These are phyloP conservation scores for Hymenoscyphus albidus DNA, from an alignment of 2,329 filamentous ascomycete genomes.

Conservation along the genomic window DNA sequence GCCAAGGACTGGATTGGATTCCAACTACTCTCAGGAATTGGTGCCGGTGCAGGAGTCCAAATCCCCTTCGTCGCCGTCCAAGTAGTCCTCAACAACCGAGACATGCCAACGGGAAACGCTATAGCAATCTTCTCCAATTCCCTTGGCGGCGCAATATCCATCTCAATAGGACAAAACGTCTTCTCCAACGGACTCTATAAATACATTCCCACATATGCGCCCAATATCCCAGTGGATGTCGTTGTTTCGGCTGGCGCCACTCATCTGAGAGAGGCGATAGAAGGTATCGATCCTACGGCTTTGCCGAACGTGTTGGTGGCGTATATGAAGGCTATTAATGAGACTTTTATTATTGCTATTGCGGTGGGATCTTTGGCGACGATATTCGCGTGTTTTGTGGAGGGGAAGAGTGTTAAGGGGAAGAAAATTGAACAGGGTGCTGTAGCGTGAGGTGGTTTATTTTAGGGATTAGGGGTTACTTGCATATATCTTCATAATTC, in stretches of 20 bases:
- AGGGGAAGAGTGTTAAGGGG: conserved; percentile 34
- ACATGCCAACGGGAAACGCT: conserved; percentile 53
- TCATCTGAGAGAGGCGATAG: conserved; percentile 37
- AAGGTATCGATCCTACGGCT: conserved; percentile 22
- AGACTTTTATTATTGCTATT: conserved; percentile 31
- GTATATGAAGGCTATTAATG: conserved; percentile 35
- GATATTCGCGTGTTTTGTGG: conserved; percentile 29
- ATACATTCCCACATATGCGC: conserved; percentile 35
- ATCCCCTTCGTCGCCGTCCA: conserved; percentile 50
- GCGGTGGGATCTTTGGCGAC: conserved; percentile 30
- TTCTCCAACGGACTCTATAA: conserved; percentile 32
- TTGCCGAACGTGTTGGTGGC: conserved; percentile 40
- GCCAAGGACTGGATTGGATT: conserved; percentile 50
- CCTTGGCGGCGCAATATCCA: conserved; percentile 55
- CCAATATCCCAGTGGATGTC: conserved; percentile 18
- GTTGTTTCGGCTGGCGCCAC: conserved; percentile 45
- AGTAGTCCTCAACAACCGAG: conserved; percentile 46
- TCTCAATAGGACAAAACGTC: conserved; percentile 54
- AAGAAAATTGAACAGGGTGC: conserved; percentile 29
- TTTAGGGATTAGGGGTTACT: too few relatives aligned
- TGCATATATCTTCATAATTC: too few relatives aligned
- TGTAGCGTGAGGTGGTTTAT: conserved; percentile 10
- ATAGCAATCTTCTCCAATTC: conserved; percentile 57
- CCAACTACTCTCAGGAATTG: conserved; percentile 47
- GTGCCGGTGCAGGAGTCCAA: conserved; percentile 42